A percentile compares a stretch with the other conserved stretches of the same genome.
Evolutionary conservation across 169 alveolate species (phyloP).

Genomic region (Plasmodium gaboni): DNA sequence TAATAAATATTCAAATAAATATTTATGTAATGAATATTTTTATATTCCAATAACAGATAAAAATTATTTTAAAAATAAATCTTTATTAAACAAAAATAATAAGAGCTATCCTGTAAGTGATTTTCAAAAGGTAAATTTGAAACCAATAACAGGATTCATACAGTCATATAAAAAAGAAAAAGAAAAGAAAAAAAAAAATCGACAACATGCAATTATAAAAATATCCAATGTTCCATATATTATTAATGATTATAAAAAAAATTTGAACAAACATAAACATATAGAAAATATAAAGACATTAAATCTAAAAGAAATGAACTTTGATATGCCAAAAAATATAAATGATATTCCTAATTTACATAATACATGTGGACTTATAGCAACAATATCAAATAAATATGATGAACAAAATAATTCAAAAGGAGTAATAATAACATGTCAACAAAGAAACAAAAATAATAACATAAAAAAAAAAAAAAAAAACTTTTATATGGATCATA

Average conservation of each 20-base stretch:
- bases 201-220: conserved; percentile 14
- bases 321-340: conserved; percentile 10
- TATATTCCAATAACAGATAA: conserved; percentile 52
- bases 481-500: neutral
- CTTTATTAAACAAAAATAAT: neutral
- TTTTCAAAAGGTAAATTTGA: conserved; percentile 63
- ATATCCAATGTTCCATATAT: conserved; percentile 31
- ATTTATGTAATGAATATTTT: conserved; percentile 52
- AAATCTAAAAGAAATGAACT: neutral
- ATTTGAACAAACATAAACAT: neutral
- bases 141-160: conserved; percentile 65
- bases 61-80: conserved; percentile 50
- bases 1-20: conserved; percentile 52
- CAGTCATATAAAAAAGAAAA: conserved; percentile 69
- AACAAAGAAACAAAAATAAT: neutral
- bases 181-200: conserved; percentile 12
- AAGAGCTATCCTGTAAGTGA: conserved; percentile 67
- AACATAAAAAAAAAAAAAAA: neutral
- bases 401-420: conserved; percentile 12
- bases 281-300: neutral
- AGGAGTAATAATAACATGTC: conserved; percentile 21
- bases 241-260: conserved; percentile 7
- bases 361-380: conserved; percentile 39
- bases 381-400: conserved; percentile 27
- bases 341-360: conserved; percentile 15